phyloP scores from a whole-genome alignment of 108 stramenopile species.

The Skeletonema marinoi region DNA sequence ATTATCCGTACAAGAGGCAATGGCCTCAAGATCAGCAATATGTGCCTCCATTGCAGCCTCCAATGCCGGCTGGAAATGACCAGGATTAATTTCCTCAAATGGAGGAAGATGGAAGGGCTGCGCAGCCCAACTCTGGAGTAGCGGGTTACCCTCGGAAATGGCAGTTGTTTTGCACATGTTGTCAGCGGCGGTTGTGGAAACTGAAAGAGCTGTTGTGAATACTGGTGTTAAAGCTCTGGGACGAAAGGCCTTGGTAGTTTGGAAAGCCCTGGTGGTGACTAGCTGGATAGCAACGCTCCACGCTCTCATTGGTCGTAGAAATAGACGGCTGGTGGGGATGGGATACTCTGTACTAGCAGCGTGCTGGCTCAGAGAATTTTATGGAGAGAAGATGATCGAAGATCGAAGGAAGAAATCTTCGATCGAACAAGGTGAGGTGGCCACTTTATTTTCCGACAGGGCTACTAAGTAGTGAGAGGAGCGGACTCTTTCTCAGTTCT shows the following conservation, averaged over 20 bases:
- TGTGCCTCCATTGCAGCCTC: conserved; percentile 60
- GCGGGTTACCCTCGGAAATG: conserved; percentile 42
- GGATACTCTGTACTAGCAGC: too few species aligned
- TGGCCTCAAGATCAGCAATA: conserved; percentile 54
- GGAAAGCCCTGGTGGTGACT: conserved; percentile 13
- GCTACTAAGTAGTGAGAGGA: too few species aligned
- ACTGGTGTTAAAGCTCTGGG: neutral
- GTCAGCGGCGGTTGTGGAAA: conserved; percentile 1
- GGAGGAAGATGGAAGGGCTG: conserved; percentile 69
- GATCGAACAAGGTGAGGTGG: too few species aligned
- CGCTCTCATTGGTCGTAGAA: neutral
- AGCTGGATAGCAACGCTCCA: conserved; percentile 1
- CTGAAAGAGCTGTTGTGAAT: neutral
- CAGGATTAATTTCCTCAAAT: conserved; percentile 43
- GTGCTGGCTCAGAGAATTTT: neutral
- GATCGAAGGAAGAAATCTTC: neutral
- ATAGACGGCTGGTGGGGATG: too few species aligned
- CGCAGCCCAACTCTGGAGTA: conserved; percentile 53
- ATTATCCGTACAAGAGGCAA: conserved; percentile 50
- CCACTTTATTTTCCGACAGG: too few species aligned
- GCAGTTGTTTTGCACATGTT: neutral
- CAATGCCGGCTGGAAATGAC: conserved; percentile 60
- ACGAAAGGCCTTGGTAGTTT: neutral
- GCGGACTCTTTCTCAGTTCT: too few species aligned
- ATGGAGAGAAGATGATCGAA: neutral